Base-by-base conservation (phyloP, 2,329 filamentous ascomycete species). In the Scleromitrula shiraiana region DNA sequence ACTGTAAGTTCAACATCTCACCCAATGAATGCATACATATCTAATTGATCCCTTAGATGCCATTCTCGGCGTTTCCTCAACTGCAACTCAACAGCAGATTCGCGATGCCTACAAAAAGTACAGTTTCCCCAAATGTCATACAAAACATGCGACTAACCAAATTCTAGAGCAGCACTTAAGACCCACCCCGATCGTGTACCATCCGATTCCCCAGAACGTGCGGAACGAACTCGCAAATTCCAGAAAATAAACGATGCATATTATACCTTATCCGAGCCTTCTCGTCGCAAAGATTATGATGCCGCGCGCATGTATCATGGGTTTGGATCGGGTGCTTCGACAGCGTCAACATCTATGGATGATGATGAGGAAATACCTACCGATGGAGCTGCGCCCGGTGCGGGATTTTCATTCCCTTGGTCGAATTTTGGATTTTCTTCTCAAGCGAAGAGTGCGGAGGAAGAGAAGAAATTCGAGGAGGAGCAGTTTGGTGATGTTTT, bases 91-190 rank as follows among this genome's bases (percentile, higher is more conserved):
- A 50, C 81, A 89, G 61, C 85, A 97, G 65, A 83, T 98, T 63
- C 85, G 91, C 59, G 85, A 88, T 74, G 93, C 90, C 42, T 98
- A 97, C 74, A 98, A 98, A 67, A 84, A 85, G 84, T 87, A 59
- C 30, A 7, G 24, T 23, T 19, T 38, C 15, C 27, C 20, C 22
- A 20, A 15, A 41, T 15, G 26, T 22, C 22, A 10, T 36, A 24
- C 32, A 24, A 38, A 27, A 46, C 56, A 23, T 32, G 9, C 23
- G 26, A 20, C 23, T 48, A 41, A 48, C 5, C 14, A 8, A 14
- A 17, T 37, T 33, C 44, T 62, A 89, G 85, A 64, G 86, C 87
- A 60, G 91, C 91, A 5, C 74, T 97, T 38, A 95, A 93, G 68
- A 89, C 87, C 55, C 91, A 97, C 66, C 91, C 91, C 2, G 93